phyloP scores from a whole-genome alignment of 805 yeast genomes.

The Isabelozyma rhagii region DNA sequence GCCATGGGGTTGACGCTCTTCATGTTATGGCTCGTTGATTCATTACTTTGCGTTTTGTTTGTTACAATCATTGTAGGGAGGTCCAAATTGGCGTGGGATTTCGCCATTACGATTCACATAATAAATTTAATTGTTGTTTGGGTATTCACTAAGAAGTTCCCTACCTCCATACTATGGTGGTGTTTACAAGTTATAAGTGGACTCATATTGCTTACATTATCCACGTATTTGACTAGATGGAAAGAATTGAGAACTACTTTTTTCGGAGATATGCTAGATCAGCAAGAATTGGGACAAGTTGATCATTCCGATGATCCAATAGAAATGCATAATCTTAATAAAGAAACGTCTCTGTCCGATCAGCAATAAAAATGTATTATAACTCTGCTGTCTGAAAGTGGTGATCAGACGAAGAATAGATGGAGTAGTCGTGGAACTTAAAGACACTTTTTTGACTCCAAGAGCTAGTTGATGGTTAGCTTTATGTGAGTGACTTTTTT shows the following conservation, averaged over 20 bases:
- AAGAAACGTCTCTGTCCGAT: neutral
- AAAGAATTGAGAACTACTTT: slow-evolving; percentile 85
- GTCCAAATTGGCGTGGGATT: slow-evolving; percentile 93
- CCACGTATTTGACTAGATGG: slow-evolving; percentile 92
- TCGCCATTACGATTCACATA: slow-evolving; percentile 89
- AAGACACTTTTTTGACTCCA: too few relatives aligned
- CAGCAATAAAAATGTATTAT: neutral
- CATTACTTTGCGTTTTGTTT: slow-evolving; percentile 78
- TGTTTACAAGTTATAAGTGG: slow-evolving; percentile 67
- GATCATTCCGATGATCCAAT: slow-evolving; percentile 11
- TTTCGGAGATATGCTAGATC: slow-evolving; percentile 76
- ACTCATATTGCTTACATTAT: slow-evolving; percentile 66
- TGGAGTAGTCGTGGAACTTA: too few relatives aligned
- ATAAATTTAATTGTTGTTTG: slow-evolving; percentile 71
- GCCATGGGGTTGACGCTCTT: slow-evolving; percentile 77
- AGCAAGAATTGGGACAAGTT: slow-evolving; percentile 44
- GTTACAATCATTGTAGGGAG: slow-evolving; percentile 87
- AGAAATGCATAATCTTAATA: slow-evolving; percentile 15
- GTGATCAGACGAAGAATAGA: too few relatives aligned
- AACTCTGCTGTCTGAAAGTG: too few relatives aligned
- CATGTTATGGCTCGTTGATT: slow-evolving; percentile 76
- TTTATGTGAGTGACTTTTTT: too few relatives aligned
- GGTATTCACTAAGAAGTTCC: slow-evolving; percentile 63
- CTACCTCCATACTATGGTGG: slow-evolving; percentile 82
- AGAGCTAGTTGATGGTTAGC: too few relatives aligned